Evolutionary conservation across 805 yeast genomes (phyloP).

Genomic region (Candida loeiensis): DNA sequence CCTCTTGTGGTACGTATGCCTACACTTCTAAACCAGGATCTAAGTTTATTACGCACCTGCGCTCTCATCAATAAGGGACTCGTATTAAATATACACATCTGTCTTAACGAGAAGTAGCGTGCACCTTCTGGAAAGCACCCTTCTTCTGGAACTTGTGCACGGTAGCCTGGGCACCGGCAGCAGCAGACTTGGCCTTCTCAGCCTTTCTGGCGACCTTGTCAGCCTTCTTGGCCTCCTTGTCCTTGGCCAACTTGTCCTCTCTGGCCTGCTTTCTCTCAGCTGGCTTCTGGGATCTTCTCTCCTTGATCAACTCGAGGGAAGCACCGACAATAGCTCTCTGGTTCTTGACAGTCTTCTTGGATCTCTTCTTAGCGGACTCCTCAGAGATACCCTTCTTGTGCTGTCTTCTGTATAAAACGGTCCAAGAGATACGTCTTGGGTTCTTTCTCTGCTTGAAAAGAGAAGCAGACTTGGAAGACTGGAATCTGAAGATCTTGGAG

Average conservation of each 20-base stretch:
- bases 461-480: conserved; percentile 94
- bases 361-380: conserved; percentile 95
- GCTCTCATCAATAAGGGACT: conserved; percentile 6
- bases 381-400: conserved; percentile 99
- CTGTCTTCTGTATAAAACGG: conserved; percentile 98
- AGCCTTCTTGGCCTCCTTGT: conserved; percentile 85
- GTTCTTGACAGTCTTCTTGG: conserved; percentile 96
- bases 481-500: conserved; percentile 99
- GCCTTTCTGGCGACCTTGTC: conserved; percentile 94
- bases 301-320: conserved; percentile 95
- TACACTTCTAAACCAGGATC: neutral
- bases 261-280: conserved; percentile 98
- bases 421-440: conserved; percentile 99
- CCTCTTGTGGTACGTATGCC: too few relatives aligned
- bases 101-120: conserved; percentile 88
- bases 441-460: conserved; percentile 99
- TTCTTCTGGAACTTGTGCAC: conserved; percentile 94
- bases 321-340: conserved; percentile 99
- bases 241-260: conserved; percentile 79
- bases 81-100: conserved; percentile 15
- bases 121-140: conserved; percentile 97
- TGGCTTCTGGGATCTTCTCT: conserved; percentile 94
- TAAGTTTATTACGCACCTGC: conserved; percentile 1
- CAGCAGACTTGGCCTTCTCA: conserved; percentile 79
- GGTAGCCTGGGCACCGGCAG: conserved; percentile 64